phyloP scores from a whole-genome alignment of 768 basidiomycete genomes.

The Pluteus cervinus region DNA sequence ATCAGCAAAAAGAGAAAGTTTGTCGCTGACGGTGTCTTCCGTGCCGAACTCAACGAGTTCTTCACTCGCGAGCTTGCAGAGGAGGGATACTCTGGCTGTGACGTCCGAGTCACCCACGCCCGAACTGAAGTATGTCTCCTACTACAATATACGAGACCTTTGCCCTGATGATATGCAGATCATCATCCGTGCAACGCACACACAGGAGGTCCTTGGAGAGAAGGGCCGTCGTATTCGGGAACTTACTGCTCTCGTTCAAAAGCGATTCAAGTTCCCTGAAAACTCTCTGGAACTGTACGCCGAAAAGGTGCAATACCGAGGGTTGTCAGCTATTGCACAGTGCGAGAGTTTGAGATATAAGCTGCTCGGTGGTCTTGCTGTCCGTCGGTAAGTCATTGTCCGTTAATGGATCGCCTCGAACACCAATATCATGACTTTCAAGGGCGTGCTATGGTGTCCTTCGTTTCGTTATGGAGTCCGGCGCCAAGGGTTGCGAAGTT shows the following conservation, averaged over 20 bases:
- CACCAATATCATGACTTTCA: neutral
- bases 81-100: conserved; percentile 99
- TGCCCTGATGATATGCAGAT: conserved; percentile 63
- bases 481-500: conserved; percentile 99
- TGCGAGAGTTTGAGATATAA: conserved; percentile 99
- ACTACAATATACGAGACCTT: neutral
- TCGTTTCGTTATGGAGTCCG: conserved; percentile 99
- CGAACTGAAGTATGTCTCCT: conserved; percentile 75
- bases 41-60: conserved; percentile 99
- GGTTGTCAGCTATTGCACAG: conserved; percentile 96
- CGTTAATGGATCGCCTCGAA: neutral
- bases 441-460: conserved; percentile 99
- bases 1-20: conserved; percentile 99
- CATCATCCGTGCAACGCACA: conserved; percentile 99
- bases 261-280: conserved; percentile 99
- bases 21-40: conserved; percentile 97
- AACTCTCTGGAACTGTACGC: conserved; percentile 98
- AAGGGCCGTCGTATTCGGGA: conserved; percentile 99
- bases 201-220: conserved; percentile 97
- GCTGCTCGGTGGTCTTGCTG: conserved; percentile 97
- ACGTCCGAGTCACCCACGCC: conserved; percentile 98
- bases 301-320: conserved; percentile 98
- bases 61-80: conserved; percentile 97
- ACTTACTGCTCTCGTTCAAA: conserved; percentile 96
- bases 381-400: conserved; percentile 73